Base-by-base conservation (phyloP, 352 stramenopile species). In the Pythium guiyangense region DNA sequence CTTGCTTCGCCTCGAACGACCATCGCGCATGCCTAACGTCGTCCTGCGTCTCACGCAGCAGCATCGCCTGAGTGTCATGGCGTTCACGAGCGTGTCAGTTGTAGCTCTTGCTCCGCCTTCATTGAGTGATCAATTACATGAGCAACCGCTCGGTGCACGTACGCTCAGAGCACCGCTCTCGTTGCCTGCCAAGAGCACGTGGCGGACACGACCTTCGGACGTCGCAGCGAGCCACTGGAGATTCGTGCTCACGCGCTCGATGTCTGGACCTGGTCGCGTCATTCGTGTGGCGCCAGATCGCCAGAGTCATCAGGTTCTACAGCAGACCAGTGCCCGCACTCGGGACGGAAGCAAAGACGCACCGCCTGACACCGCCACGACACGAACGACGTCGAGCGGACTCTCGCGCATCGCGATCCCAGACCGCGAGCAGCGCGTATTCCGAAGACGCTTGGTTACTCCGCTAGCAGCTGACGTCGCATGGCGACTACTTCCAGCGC, bases 81-180 rank as follows among this genome's bases (percentile, higher is more conserved):
- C 5, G 39, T 44, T 17, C 14, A 20, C 18, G 14, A 5, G 39
- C 6, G 39, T 45, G 39, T 45, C 15, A 45, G 39, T 9, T 5
- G 6, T 18, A 15, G 12, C 14, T 18, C 14, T 22, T 45, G 14
- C 4, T 5, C 4, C n/a, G 39, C n/a, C 14, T 18, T 14, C n/a
- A 43, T 4, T 6, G 5, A 8, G 14, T 44, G 39, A 44, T 6
- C 9, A 14, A 44, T 15, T 4, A 11, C 17, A 18, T 3, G 15
- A 44, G 39, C 15, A 20, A 18, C 14, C n/a, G 39, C 3, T 6
- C 18, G 34, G 34, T 44, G 39, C 15, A 64, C 70, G 31, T 63
- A 79, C 73, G 50, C 22, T 71, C n/a, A 79, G 31, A 9, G 73
- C 73, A 17, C 73, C 68, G 34, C 76, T 65, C 47, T 66, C 54